These are phyloP conservation scores for Mycosphaerella sp. DNA, from an alignment of 2,329 filamentous ascomycete species.

Conservation along the genomic window DNA sequence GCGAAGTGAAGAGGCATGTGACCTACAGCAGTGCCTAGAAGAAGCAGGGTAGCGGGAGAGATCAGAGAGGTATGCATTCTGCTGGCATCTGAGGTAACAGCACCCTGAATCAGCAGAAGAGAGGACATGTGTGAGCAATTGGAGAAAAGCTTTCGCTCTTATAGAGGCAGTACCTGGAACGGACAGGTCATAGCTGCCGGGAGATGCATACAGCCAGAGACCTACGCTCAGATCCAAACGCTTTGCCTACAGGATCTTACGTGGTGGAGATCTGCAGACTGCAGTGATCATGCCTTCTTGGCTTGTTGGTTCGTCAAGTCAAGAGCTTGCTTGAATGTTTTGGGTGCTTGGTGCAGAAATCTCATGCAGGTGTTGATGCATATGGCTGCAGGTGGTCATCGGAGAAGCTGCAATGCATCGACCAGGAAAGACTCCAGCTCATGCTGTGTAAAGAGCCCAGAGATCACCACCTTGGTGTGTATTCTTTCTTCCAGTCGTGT, in stretches of 20 bases:
- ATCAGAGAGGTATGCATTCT: slow-evolving; percentile 1
- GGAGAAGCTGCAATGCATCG: not conserved
- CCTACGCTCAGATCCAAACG: not conserved
- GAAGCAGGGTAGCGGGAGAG: not conserved
- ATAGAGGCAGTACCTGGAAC: not conserved
- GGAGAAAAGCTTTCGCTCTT: not conserved
- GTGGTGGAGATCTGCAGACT: not conserved
- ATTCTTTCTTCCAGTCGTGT: not conserved
- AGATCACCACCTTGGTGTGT: not conserved
- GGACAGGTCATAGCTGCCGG: not conserved
- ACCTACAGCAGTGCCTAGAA: slow-evolving; percentile 1
- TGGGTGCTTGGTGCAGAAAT: not conserved
- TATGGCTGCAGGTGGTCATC: not conserved
- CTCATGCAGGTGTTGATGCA: not conserved
- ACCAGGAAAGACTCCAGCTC: not conserved
- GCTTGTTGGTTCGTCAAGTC: not conserved
- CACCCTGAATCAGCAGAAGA: not conserved
- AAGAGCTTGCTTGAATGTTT: not conserved
- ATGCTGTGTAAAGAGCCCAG: not conserved
- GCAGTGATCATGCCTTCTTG: not conserved
- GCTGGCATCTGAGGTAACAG: not conserved
- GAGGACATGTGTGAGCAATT: not conserved
- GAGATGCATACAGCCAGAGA: not conserved
- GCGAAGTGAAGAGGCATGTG: not conserved
- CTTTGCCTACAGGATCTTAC: not conserved